Percentiles rank a stretch among this genome's conserved stretches.
These are phyloP conservation scores for Xylaria curta DNA, from an alignment of 495 filamentous ascomycete genomes.

Conservation along the genomic window DNA sequence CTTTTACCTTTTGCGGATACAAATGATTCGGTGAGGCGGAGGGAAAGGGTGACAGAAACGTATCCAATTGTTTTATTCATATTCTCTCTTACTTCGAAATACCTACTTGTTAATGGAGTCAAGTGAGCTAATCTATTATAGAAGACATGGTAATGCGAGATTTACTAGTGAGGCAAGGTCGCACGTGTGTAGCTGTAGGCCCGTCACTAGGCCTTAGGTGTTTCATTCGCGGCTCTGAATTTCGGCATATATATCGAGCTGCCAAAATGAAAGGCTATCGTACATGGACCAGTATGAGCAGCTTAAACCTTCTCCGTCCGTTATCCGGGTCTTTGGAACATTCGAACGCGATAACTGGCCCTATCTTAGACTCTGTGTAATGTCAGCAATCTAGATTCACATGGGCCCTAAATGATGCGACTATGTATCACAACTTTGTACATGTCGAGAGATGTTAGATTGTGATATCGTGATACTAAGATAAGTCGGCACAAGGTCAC, in stretches of 20 bases:
- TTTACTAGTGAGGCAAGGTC: too few species aligned
- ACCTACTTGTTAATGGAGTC: not conserved
- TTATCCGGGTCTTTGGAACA: too few species aligned
- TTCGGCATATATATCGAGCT: too few species aligned
- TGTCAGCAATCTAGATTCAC: not conserved
- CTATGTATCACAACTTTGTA: conserved; percentile 1
- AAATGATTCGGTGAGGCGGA: not conserved
- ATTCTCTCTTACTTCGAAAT: not conserved
- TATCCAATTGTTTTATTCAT: not conserved
- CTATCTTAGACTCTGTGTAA: not conserved
- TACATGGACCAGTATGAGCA: too few species aligned
- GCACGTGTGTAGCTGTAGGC: too few species aligned
- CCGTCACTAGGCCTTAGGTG: too few species aligned
- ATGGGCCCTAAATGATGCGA: not conserved
- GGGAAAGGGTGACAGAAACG: not conserved
- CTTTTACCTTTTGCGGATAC: not conserved
- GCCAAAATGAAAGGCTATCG: too few species aligned
- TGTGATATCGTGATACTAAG: not conserved
- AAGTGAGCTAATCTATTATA: not conserved
- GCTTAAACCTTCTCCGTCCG: not conserved
- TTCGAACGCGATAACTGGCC: not conserved
- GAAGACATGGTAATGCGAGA: too few species aligned
- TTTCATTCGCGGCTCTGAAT: too few species aligned
- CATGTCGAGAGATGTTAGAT: not conserved
- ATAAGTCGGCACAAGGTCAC: not conserved